These are phyloP conservation scores for Daedalea quercina DNA, from an alignment of 768 basidiomycete species.

Conservation along the genomic window DNA sequence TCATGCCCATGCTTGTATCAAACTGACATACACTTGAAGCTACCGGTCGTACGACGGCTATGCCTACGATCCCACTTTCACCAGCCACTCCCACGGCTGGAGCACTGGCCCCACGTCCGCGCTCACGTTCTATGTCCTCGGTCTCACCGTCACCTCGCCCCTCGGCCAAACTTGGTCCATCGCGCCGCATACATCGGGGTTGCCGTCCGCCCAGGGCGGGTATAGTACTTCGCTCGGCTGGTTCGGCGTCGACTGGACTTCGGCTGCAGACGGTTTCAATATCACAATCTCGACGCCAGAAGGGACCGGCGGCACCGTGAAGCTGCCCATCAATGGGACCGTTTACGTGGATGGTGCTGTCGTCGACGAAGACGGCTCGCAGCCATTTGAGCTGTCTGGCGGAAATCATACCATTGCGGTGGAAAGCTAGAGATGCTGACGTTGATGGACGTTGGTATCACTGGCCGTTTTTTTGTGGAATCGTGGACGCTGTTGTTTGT, in stretches of 20 bases:
- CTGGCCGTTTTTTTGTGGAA: background rate
- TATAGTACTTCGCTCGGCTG: conserved; percentile 47
- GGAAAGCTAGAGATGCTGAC: background rate
- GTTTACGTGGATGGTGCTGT: conserved; percentile 5
- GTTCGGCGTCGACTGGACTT: conserved; percentile 42
- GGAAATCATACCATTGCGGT: conserved; percentile 1
- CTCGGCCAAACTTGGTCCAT: conserved; percentile 42
- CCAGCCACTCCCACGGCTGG: conserved; percentile 57
- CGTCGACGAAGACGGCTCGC: background rate
- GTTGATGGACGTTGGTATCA: background rate
- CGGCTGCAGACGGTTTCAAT: conserved; percentile 8
- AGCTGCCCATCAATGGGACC: conserved; percentile 9
- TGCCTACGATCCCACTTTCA: conserved; percentile 51
- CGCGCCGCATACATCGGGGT: conserved; percentile 39
- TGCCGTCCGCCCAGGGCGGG: conserved; percentile 40
- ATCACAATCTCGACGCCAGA: conserved; percentile 11
- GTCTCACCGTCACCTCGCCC: conserved; percentile 40
- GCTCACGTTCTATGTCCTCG: conserved; percentile 49
- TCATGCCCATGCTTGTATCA: background rate
- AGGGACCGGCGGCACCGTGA: conserved; percentile 12
- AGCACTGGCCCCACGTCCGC: conserved; percentile 51
- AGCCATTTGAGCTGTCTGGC: background rate
- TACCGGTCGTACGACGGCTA: conserved; percentile 51
- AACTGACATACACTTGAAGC: conserved; percentile 12
- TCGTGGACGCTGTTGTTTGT: too few species aligned